These are phyloP conservation scores for Aspergillus steynii DNA, from an alignment of 495 filamentous ascomycete genomes.

Conservation along the genomic window DNA sequence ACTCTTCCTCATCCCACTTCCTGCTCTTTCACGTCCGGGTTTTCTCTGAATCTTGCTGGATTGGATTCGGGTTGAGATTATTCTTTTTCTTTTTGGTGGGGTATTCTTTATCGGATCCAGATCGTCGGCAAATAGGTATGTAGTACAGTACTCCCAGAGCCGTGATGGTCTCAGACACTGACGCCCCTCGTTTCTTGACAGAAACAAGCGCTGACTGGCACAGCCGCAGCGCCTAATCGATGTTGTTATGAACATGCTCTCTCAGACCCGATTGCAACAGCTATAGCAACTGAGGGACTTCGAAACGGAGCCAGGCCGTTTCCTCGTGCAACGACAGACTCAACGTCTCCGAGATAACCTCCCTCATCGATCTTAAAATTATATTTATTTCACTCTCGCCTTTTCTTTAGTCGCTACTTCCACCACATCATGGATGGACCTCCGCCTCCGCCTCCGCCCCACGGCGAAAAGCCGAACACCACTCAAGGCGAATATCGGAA, in stretches of 20 bases:
- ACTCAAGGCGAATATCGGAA: constrained; percentile 49
- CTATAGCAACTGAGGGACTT: constrained; percentile 6
- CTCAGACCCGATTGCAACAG: constrained; percentile 8
- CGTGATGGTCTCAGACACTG: background rate
- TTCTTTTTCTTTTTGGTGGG: background rate
- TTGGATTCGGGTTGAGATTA: background rate
- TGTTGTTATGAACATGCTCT: constrained; percentile 40
- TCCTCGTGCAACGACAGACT: background rate
- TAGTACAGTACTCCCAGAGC: background rate
- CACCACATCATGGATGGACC: constrained; percentile 44
- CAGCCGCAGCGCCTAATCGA: constrained; percentile 40
- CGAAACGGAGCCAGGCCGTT: background rate
- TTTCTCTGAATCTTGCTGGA: background rate
- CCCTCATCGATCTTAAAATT: background rate
- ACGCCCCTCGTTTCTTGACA: constrained; percentile 4
- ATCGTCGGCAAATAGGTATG: background rate
- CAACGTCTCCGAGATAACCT: background rate
- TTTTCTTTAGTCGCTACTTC: constrained; percentile 1
- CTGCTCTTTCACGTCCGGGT: constrained; percentile 3
- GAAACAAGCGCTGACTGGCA: constrained; percentile 38
- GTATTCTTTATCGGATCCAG: background rate
- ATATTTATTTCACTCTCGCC: background rate
- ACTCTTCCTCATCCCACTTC: constrained; percentile 6
- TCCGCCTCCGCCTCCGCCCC: constrained; percentile 64
- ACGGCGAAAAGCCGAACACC: constrained; percentile 65